Evolutionary conservation across 78 protist species (phyloP), one percentile per base, ranked within the genome.

Genomic region (Andalucia godoyi): DNA sequence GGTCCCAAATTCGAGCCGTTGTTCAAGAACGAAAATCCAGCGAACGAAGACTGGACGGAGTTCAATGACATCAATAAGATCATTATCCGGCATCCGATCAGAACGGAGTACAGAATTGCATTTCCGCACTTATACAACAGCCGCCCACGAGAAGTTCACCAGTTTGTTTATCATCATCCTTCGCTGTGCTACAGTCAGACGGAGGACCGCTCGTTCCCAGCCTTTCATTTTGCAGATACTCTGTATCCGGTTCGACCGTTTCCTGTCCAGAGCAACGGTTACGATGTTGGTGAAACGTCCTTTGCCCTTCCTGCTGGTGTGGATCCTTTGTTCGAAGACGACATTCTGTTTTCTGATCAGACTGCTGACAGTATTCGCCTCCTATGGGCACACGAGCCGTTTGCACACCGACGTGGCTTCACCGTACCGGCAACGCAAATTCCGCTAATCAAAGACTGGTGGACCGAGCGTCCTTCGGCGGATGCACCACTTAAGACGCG

Each of bases 1-100:
- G 99, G 99, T 0, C 99, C 99, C 4, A 92, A 91, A 72, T 98
- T 95, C 76, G 99, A 98, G 68, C 99, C 99, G 34, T 74, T 97
- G 29, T 88, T 59, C 83, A 72, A 92, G 15, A 99, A 97, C 67
- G 43, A 63, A 12, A 88, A 88, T 9, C 80, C 36, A 32, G 86
- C 52, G 37, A 90, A 92, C 51, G 97, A 92, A 69, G 97, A 93
- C 60, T 93, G 98, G 98, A 95, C 94, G 62, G 99, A 98, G 75
- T 98, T 98, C 84, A 94, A 94, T 57, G 99, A 96, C 74, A 80
- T 97, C 77, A 77, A 88, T 79, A 97, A 96, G 81, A 74, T 96
- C 59, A 91, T 98, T 73, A 72, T 94, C 51, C 91, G 99, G 12
- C 88, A 84, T 47, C 85, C 51, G 37, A 89, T 97, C 52, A 83